Base-by-base conservation (phyloP, 108 stramenopile genomes). In the Nitzschia palea region DNA sequence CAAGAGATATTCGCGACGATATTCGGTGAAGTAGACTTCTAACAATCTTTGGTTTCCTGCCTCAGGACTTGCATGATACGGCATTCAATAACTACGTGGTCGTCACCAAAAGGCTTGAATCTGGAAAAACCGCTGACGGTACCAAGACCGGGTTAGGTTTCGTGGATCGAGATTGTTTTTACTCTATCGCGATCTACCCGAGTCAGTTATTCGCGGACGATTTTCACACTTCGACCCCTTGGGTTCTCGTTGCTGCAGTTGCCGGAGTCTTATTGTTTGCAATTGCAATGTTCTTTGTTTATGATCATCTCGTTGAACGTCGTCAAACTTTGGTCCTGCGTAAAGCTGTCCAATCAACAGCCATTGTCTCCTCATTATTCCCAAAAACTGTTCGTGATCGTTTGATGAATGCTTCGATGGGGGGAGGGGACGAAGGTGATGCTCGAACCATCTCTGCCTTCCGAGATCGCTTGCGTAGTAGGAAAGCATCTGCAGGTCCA, bases 161-260 rank as follows among this genome's bases (percentile, higher is more conserved):
- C 18, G 55, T 32, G 9, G 44, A 57, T 5, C 12, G 32, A 1
- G 33, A 28, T 26, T 73, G 72, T 62, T 30, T 30, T 14, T 79
- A 73, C 55, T 10, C 35, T 2, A 35, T 86, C 1, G 22, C 23
- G 26, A 75, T 90, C 6, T 87, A 87, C 57, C 89, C 89, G 48
- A 78, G 82, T 6, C 50, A 77, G 35, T 60, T 59, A 18, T 79
- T 90, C 36, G 68, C 75, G 20, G 62, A 74, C 32, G 50, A 71
- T 47, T 86, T 82, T 59, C 47, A 68, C n/a, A 75, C 80, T 17
- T 44, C 71, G 10, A 56, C 47, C 34, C 76, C 86, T 6, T 57
- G 40, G 0, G 57, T 84, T 6, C 68, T 79, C 28, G 71, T 82
- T 0, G 30, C 42, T 25, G 67, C 67, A 0, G 65, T 76, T 9